These are phyloP conservation scores for Clathrospora elynae DNA, from an alignment of 2,329 filamentous ascomycete species.

Conservation along the genomic window DNA sequence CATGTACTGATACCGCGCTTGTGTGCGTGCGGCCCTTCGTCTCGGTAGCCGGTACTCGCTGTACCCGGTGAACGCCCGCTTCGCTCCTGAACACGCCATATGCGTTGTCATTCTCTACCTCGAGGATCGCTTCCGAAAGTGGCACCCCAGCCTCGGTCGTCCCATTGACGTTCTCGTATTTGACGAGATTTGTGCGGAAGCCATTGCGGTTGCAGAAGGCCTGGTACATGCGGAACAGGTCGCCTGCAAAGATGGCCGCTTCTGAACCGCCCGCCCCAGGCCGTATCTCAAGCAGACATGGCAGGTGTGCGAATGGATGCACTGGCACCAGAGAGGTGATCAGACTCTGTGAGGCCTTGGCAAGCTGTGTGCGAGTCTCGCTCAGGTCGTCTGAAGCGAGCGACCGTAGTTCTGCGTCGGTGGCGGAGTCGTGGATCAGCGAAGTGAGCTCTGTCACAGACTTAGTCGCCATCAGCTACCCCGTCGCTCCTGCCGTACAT, in stretches of 20 bases:
- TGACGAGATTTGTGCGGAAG: constrained; percentile 70
- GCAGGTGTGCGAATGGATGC: constrained; percentile 87
- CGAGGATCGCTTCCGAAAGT: constrained; percentile 84
- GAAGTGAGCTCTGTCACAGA: constrained; percentile 71
- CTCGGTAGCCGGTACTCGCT: constrained; percentile 90
- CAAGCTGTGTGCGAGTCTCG: constrained; percentile 66
- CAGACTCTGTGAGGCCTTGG: constrained; percentile 67
- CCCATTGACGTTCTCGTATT: constrained; percentile 77
- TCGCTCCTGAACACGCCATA: constrained; percentile 85
- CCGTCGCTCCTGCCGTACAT: background rate
- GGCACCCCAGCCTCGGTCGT: constrained; percentile 66
- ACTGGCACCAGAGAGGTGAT: constrained; percentile 80
- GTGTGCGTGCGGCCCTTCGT: constrained; percentile 91
- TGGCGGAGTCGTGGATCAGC: constrained; percentile 71
- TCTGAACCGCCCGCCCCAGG: constrained; percentile 92
- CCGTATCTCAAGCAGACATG: constrained; percentile 88
- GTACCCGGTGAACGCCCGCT: constrained; percentile 92
- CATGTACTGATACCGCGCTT: constrained; percentile 88
- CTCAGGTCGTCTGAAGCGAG: constrained; percentile 72
- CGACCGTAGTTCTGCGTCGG: constrained; percentile 63
- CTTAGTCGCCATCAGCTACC: constrained; percentile 43
- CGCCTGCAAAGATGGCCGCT: constrained; percentile 85
- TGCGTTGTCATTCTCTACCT: constrained; percentile 75
- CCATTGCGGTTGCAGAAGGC: constrained; percentile 73
- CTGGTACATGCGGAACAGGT: constrained; percentile 89